phyloP scores from a whole-genome alignment of 805 yeast genomes.

The Suhomyces vadensis region DNA sequence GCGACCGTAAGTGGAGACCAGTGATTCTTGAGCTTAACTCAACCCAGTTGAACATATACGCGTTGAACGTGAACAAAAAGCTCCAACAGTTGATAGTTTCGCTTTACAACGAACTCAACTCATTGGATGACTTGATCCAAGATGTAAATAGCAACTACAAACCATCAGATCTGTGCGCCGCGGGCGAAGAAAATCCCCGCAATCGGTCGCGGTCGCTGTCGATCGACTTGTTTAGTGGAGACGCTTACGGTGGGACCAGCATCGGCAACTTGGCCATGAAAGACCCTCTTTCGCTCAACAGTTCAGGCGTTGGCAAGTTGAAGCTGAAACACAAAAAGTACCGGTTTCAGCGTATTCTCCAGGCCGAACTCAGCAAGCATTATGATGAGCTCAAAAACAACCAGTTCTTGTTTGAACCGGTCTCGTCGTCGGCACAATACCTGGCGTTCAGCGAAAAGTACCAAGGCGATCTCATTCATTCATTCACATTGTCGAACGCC shows the following conservation, averaged over 20 bases:
- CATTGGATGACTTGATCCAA: conserved; percentile 16
- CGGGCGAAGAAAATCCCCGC: not conserved
- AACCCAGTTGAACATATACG: conserved; percentile 38
- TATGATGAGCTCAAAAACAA: conserved; percentile 27
- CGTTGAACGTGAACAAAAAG: conserved; percentile 23
- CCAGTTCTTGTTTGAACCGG: conserved; percentile 42
- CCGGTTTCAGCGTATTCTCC: conserved; percentile 17
- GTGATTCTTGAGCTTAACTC: conserved; percentile 41
- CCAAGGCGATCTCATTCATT: conserved; percentile 25
- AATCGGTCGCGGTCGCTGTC: conserved; percentile 2
- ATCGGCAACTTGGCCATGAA: conserved; percentile 2
- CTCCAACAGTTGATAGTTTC: conserved; percentile 26
- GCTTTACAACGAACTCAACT: conserved; percentile 33
- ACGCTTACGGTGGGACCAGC: conserved; percentile 31
- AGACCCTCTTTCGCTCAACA: conserved; percentile 4
- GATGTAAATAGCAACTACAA: conserved; percentile 6
- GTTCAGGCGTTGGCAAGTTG: conserved; percentile 19
- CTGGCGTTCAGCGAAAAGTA: conserved; percentile 17
- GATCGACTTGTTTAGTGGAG: conserved; percentile 19
- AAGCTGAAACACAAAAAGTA: conserved; percentile 18
- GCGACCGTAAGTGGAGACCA: conserved; percentile 33
- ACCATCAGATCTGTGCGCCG: not conserved
- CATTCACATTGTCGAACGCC: conserved; percentile 33
- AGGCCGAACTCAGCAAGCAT: conserved; percentile 18
- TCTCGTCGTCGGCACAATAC: conserved; percentile 17